Evolutionary conservation across 352 stramenopile species (phyloP).

Genomic region (Globisporangium alternatum): DNA sequence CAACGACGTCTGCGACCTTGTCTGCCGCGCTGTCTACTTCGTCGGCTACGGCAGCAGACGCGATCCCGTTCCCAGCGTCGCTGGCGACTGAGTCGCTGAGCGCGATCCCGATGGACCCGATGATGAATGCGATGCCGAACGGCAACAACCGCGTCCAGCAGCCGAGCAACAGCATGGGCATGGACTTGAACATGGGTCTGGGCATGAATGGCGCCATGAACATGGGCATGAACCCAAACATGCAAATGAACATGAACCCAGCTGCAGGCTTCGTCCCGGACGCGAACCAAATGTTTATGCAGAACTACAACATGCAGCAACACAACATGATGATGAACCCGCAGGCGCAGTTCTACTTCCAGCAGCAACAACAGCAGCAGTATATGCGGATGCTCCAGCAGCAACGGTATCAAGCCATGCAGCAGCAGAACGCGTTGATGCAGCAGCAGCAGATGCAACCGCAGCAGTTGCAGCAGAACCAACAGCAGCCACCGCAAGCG

Average conservation of each 20-base stretch:
- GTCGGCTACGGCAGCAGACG: conserved; percentile 35
- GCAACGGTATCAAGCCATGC: conserved; percentile 35
- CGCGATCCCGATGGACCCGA: conserved; percentile 24
- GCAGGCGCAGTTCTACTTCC: conserved; percentile 63
- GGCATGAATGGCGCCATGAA: conserved; percentile 27
- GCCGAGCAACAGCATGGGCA: conserved; percentile 18
- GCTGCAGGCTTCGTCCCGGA: conserved; percentile 37
- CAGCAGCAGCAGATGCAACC: conserved; percentile 33
- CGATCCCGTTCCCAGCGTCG: conserved; percentile 76
- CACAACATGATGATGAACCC: conserved; percentile 78
- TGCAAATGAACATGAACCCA: conserved; percentile 52
- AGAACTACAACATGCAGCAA: conserved; percentile 62
- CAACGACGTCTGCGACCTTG: conserved; percentile 28
- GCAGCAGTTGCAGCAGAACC: conserved; percentile 23
- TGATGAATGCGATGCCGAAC: conserved; percentile 22
- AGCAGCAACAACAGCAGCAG: conserved; percentile 81
- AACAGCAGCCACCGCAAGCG: conserved; percentile 10
- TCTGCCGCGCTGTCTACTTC: conserved; percentile 27
- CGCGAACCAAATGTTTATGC: conserved; percentile 69
- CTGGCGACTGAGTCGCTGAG: conserved; percentile 60
- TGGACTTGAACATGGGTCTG: conserved; percentile 45
- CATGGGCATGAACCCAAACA: conserved; percentile 51
- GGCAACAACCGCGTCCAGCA: conserved; percentile 6
- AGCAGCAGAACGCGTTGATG: conserved; percentile 35
- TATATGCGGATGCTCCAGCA: conserved; percentile 73